These are phyloP conservation scores for Cercospora sp. DNA, from an alignment of 2,329 filamentous ascomycete species.

Conservation along the genomic window DNA sequence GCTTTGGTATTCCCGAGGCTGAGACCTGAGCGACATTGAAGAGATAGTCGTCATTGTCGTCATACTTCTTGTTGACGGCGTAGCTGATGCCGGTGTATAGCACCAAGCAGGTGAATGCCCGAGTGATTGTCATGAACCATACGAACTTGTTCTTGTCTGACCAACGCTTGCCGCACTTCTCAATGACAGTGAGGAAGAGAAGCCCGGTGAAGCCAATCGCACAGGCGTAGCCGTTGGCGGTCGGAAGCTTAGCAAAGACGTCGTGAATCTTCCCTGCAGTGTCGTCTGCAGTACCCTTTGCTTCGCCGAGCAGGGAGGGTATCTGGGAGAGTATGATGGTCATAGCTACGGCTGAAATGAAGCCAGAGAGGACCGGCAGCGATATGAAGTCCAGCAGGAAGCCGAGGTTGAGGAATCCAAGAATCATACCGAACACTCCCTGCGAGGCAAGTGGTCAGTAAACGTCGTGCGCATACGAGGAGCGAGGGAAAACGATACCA, in stretches of 20 bases:
- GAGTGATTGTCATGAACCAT: slow-evolving; percentile 60
- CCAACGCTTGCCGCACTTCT: slow-evolving; percentile 60
- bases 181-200: slow-evolving; percentile 56
- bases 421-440: slow-evolving; percentile 59
- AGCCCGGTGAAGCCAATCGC: slow-evolving; percentile 61
- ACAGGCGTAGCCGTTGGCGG: slow-evolving; percentile 59
- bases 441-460: not conserved
- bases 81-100: slow-evolving; percentile 66
- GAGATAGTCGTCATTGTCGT: slow-evolving; percentile 46
- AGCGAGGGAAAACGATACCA: slow-evolving; percentile 34
- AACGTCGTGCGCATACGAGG: not conserved
- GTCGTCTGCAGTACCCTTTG: slow-evolving; percentile 50
- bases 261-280: slow-evolving; percentile 61
- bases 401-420: slow-evolving; percentile 58
- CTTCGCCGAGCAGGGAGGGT: slow-evolving; percentile 59
- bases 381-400: slow-evolving; percentile 62
- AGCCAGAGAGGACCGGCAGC: slow-evolving; percentile 63
- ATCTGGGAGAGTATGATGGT: slow-evolving; percentile 67
- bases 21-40: slow-evolving; percentile 61
- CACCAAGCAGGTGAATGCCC: slow-evolving; percentile 61
- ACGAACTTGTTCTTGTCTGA: slow-evolving; percentile 59
- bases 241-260: slow-evolving; percentile 57
- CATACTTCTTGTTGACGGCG: slow-evolving; percentile 57
- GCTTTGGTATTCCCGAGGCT: slow-evolving; percentile 55
- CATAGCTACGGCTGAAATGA: slow-evolving; percentile 66